phyloP scores from a whole-genome alignment of 1,284 basidiomycete species.

The Rhodotorula sp. region DNA sequence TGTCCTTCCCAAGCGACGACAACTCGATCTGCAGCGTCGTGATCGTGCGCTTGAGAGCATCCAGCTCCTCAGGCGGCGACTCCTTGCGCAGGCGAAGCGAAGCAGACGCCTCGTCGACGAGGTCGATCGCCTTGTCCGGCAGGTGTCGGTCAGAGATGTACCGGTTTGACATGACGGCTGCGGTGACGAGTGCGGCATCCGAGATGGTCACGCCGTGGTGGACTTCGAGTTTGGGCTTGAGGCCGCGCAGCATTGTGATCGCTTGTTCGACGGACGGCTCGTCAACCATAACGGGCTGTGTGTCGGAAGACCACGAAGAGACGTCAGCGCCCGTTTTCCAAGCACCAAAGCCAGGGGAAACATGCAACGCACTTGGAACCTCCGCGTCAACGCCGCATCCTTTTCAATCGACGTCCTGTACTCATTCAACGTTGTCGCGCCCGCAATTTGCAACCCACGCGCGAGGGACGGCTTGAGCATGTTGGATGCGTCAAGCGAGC shows the following conservation, averaged over 20 bases:
- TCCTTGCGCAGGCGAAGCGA: slow-evolving; percentile 82
- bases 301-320: neutral
- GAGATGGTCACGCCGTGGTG: slow-evolving; percentile 87
- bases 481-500: slow-evolving; percentile 84
- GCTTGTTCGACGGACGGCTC: slow-evolving; percentile 72
- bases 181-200: slow-evolving; percentile 80
- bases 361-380: slow-evolving; percentile 58
- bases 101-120: slow-evolving; percentile 86
- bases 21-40: slow-evolving; percentile 86
- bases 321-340: too few relatives aligned
- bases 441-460: slow-evolving; percentile 22
- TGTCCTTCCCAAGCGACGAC: slow-evolving; percentile 83
- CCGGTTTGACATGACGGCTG: slow-evolving; percentile 73
- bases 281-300: slow-evolving; percentile 68
- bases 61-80: slow-evolving; percentile 80
- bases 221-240: slow-evolving; percentile 77
- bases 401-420: slow-evolving; percentile 89
- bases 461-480: slow-evolving; percentile 80
- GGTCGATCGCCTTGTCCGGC: slow-evolving; percentile 72
- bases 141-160: slow-evolving; percentile 83
- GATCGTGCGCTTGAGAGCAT: slow-evolving; percentile 75
- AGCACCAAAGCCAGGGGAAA: neutral
- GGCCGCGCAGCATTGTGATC: slow-evolving; percentile 81
- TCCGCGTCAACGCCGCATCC: slow-evolving; percentile 82
- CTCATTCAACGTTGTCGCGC: slow-evolving; percentile 58